Conservation (phyloP, 352 stramenopile genomes). For the Phytopythium oedochilum region DNA sequence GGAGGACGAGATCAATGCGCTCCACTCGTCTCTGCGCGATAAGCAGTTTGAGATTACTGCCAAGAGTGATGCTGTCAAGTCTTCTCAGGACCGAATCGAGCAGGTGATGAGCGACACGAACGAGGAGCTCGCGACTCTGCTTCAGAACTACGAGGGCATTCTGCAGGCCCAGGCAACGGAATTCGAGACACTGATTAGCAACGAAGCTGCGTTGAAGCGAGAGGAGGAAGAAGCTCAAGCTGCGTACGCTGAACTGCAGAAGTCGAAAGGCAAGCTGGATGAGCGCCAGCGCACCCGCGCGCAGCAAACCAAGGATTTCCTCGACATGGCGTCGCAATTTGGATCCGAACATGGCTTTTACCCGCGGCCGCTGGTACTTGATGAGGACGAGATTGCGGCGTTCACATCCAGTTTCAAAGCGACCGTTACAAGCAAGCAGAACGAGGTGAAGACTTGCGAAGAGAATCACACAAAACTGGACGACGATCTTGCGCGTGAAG, state of each 20-base stretch:
- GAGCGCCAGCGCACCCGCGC: conserved; percentile 46
- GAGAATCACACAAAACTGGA: not conserved
- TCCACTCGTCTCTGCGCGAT: conserved; percentile 17
- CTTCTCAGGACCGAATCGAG: conserved; percentile 46
- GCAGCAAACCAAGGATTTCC: conserved; percentile 26
- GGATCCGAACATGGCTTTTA: conserved; percentile 64
- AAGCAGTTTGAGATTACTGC: conserved; percentile 22
- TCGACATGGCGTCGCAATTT: conserved; percentile 32
- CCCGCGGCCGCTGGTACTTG: conserved; percentile 37
- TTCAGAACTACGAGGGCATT: conserved; percentile 55
- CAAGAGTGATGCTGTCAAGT: conserved; percentile 36
- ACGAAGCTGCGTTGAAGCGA: conserved; percentile 21
- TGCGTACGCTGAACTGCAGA: conserved; percentile 28
- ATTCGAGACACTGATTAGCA: conserved; percentile 23
- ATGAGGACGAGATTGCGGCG: conserved; percentile 44
- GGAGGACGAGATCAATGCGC: conserved; percentile 18
- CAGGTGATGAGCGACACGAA: conserved; percentile 72
- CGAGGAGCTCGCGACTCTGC: conserved; percentile 40
- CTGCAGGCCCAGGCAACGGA: conserved; percentile 36
- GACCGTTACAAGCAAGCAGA: not conserved
- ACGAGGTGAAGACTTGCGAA: not conserved
- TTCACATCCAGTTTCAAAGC: conserved; percentile 45
- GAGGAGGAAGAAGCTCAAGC: conserved; percentile 28
- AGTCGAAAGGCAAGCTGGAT: conserved; percentile 41
- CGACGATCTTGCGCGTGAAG: not conserved